phyloP scores from a whole-genome alignment of 1,284 basidiomycete genomes.

The Wolfiporia cocos region DNA sequence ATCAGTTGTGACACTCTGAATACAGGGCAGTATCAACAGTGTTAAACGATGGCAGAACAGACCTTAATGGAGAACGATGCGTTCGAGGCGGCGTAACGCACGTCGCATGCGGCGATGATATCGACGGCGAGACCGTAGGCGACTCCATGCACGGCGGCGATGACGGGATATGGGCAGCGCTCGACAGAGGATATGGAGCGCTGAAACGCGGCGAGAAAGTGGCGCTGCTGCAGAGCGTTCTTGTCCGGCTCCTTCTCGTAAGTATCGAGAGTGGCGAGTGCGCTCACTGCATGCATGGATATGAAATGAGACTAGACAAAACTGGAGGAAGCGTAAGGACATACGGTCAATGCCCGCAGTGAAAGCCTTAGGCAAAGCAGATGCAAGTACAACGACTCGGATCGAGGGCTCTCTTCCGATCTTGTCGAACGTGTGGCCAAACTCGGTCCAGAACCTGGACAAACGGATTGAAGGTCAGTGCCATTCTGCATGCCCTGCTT shows the following conservation, averaged over 20 bases:
- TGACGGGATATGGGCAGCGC: conserved; percentile 77
- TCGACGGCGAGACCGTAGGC: conserved; percentile 77
- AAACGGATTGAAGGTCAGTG: too few species aligned
- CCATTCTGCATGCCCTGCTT: too few species aligned
- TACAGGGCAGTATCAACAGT: neutral
- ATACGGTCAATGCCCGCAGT: conserved; percentile 78
- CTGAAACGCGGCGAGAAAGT: conserved; percentile 65
- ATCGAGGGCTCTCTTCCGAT: conserved; percentile 53
- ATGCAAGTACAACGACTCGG: conserved; percentile 69
- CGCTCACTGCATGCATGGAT: conserved; percentile 22
- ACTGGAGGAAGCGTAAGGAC: conserved; percentile 24
- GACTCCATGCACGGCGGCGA: conserved; percentile 77
- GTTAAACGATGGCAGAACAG: conserved; percentile 8
- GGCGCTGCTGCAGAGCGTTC: conserved; percentile 41
- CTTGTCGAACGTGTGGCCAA: conserved; percentile 55
- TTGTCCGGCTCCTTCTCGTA: conserved; percentile 45
- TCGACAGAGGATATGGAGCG: conserved; percentile 66
- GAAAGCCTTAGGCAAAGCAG: conserved; percentile 64
- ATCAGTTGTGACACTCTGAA: neutral
- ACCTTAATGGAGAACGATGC: conserved; percentile 77
- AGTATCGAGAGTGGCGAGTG: conserved; percentile 22
- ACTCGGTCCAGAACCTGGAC: conserved; percentile 67
- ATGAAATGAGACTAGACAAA: too few species aligned
- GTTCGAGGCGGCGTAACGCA: conserved; percentile 67
- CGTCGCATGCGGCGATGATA: conserved; percentile 76